A percentile compares a stretch with the other conserved stretches of the same genome.
These are phyloP conservation scores for Soucietia sequanensis DNA, from an alignment of 805 yeast genomes.

Conservation along the genomic window DNA sequence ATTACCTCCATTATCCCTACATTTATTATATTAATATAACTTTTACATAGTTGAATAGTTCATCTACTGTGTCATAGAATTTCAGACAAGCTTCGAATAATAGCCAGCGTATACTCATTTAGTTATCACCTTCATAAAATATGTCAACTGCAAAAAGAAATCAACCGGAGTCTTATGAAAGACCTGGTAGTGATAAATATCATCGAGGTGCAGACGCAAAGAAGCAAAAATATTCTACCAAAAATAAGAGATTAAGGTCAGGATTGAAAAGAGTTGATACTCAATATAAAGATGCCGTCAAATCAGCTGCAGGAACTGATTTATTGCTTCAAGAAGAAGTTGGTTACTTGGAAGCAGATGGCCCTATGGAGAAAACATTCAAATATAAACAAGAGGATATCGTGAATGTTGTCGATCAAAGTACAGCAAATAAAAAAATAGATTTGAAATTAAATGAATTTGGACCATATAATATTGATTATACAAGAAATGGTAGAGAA, in stretches of 20 bases:
- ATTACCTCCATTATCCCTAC: too few relatives aligned
- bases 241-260: constrained; percentile 61
- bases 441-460: constrained; percentile 69
- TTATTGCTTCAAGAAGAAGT: constrained; percentile 77
- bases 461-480: constrained; percentile 86
- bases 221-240: constrained; percentile 34
- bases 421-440: constrained; percentile 73
- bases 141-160: too few relatives aligned
- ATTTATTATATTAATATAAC: too few relatives aligned
- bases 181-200: constrained; percentile 24
- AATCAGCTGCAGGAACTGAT: constrained; percentile 84
- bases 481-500: constrained; percentile 84
- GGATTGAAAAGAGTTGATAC: constrained; percentile 66
- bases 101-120: too few relatives aligned
- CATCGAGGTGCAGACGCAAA: constrained; percentile 20
- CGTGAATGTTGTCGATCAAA: constrained; percentile 66
- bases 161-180: too few relatives aligned
- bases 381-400: constrained; percentile 83
- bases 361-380: constrained; percentile 85
- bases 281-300: constrained; percentile 74
- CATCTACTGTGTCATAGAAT: too few relatives aligned
- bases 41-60: too few relatives aligned
- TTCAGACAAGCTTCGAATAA: too few relatives aligned
- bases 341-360: constrained; percentile 90
- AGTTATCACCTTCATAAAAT: too few relatives aligned